Percentiles rank a stretch among this genome's conserved stretches.
phyloP scores from a whole-genome alignment of 208 protist species.

The Herpetomonas samuelpessoai region DNA sequence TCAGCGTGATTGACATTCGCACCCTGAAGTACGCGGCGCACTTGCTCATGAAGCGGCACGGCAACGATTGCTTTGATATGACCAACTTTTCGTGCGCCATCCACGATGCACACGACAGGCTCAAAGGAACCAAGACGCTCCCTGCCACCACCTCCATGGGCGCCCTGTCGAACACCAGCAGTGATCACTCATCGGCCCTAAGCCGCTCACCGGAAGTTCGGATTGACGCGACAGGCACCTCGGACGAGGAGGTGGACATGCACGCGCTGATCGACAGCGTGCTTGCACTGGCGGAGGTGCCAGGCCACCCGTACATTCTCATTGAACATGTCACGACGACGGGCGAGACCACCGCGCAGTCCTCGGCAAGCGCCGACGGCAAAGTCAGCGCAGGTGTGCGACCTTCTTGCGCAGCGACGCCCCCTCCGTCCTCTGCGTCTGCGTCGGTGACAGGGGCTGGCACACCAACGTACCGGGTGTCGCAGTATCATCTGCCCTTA shows the following conservation, averaged over 20 bases:
- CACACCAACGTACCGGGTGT: conserved; percentile 23
- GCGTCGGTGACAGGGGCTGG: not conserved
- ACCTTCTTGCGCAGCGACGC: no score
- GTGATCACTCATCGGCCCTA: no score
- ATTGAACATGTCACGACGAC: no score
- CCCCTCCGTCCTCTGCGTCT: not conserved
- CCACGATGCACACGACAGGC: conserved; percentile 14
- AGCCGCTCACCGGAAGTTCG: no score
- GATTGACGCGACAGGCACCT: no score
- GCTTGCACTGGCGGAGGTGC: conserved; percentile 20
- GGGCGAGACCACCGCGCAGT: no score
- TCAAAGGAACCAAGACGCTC: conserved; percentile 1
- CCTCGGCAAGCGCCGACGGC: not conserved
- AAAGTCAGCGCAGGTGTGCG: not conserved
- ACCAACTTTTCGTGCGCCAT: conserved; percentile 45
- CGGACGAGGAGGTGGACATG: conserved; percentile 15
- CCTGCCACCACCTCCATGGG: no score
- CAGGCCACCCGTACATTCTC: conserved; percentile 47
- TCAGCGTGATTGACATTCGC: conserved; percentile 27
- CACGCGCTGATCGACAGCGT: conserved; percentile 14
- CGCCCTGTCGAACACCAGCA: no score
- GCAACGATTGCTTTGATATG: conserved; percentile 19
- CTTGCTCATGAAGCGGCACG: conserved; percentile 34
- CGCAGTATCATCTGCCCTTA: conserved; percentile 21
- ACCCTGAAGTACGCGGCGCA: conserved; percentile 27